Evolutionary conservation across 2,329 filamentous ascomycete species (phyloP), one percentile per base, ranked within the genome.

Genomic region (Calonectria leucothoes): DNA sequence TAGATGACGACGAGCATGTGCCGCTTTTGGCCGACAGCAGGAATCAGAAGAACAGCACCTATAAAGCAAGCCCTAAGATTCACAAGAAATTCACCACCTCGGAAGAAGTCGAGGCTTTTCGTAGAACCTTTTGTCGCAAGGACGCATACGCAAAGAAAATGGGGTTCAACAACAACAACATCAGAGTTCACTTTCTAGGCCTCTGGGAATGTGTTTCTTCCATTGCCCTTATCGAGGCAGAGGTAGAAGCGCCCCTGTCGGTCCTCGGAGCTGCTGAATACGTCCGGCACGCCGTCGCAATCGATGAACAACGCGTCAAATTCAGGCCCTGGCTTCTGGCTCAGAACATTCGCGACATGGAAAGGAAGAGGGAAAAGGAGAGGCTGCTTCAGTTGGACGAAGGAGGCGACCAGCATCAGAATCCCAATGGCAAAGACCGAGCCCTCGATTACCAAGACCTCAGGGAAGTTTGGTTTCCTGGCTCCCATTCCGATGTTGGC

Each of bases 131-230:
- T 70, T 89, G 87, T 74, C 86, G 86, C 25, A 82, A 83, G 51
- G 83, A 84, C 45, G 72, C 69, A 59, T 52, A 66, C 25, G 69
- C 76, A 51, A 66, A 72, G 42, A 35, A 5, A 6, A 1, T 14
- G 1, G 55, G 33, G 73, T 74, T 52, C 74, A 61, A 0, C 75
- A 82, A 48, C 79, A 81, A 27, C 23, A 85, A 86, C 51, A 87
- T 89, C 61, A 86, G 86, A 52, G 85, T 90, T 8, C 87, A 88
- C 78, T 90, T 90, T 79, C 85, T 90, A n/a, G 89, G 89, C 1
- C 83, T 90, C 42, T 90, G 88, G 83, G 89, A 91, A 76, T 88
- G 86, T 71, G 89, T 91, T 39, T 89, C 88, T 76, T 88, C 86
- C 4, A 87, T 90, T 10, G 83, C 86, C 8, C 82, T 86, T 15